Base-by-base conservation (phyloP, 2,329 filamentous ascomycete genomes). In the Colletotrichum horii region DNA sequence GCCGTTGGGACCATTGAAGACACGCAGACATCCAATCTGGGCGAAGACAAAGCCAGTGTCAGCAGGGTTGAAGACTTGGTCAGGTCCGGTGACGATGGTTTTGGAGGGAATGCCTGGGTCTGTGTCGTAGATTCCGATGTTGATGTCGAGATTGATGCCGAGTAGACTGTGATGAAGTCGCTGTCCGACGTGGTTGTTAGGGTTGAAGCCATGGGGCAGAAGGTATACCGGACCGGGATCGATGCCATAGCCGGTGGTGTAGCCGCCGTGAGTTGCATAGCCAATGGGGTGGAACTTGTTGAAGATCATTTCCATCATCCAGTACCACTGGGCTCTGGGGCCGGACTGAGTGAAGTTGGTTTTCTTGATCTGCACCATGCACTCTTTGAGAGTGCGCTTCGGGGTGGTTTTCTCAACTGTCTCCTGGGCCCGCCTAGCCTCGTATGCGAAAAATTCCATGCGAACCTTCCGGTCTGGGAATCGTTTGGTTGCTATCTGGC, bases 11-110 rank as follows among this genome's bases (percentile, higher is more conserved):
- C 43, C 43, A n/a, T 48, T n/a, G 2, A 48, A 48, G 19, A 22
- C 43, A n/a, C 43, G 19, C 3, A 48, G 43, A n/a, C 19, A 48
- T 7, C 43, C 43, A 48, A 48, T 12, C 43, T 48, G 43, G 19
- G 43, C 43, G 43, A 48, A 43, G 8, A 43, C 38, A 19, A 43
- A 43, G 38, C 38, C 38, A 0, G 16, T 43, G 4, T 43, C 38
- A 6, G 38, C 0, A 11, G 38, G 38, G 8, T 0, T n/a, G 16
- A 43, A 43, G 4, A 43, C 8, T n/a, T 43, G 38, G 2, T 43
- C 38, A 8, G 38, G n/a, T 43, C 38, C 38, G 38, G 38, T 43
- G 19, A 0, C 6, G 0, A 43, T 43, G 2, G 6, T 43, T 0
- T 11, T 43, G 38, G n/a, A 6, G 8, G 38, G 38, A 43, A n/a